Evolutionary conservation across 495 filamentous ascomycete species (phyloP).

Genomic region (Penicillium malachiteum): DNA sequence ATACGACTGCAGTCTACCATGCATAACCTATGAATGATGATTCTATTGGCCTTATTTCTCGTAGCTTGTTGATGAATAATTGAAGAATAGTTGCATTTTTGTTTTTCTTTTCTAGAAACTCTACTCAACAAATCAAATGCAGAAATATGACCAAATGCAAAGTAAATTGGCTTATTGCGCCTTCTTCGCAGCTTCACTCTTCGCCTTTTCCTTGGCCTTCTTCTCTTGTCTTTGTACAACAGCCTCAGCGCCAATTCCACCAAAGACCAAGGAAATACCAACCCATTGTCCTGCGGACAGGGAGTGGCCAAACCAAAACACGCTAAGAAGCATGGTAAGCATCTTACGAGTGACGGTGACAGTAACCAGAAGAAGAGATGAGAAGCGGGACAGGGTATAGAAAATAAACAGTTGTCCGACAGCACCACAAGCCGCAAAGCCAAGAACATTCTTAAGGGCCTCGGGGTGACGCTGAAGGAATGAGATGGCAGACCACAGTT

Average conservation of each 20-base stretch:
- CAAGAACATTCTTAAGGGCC: constrained; percentile 80
- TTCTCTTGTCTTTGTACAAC: constrained; percentile 81
- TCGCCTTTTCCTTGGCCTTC: constrained; percentile 71
- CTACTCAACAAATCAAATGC: too few species aligned
- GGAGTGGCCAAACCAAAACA: constrained; percentile 89
- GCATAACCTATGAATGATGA: background rate
- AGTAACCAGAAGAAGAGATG: constrained; percentile 86
- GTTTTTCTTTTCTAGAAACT: too few species aligned
- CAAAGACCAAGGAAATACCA: constrained; percentile 89
- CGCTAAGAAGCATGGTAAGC: constrained; percentile 96
- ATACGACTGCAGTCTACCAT: background rate
- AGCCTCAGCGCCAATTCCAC: constrained; percentile 89
- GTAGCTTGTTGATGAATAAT: background rate
- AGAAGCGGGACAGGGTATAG: constrained; percentile 90
- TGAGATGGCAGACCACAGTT: constrained; percentile 72
- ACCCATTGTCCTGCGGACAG: constrained; percentile 85
- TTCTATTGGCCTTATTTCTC: background rate
- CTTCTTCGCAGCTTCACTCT: constrained; percentile 50
- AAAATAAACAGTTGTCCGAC: constrained; percentile 97
- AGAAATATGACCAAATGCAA: too few species aligned
- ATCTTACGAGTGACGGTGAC: constrained; percentile 98
- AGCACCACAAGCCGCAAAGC: constrained; percentile 89
- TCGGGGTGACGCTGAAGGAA: constrained; percentile 77
- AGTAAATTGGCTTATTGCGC: constrained; percentile 18
- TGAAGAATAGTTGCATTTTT: too few species aligned